Evolutionary conservation across 1,284 basidiomycete species (phyloP).

Genomic region (Polyporus tsugae): DNA sequence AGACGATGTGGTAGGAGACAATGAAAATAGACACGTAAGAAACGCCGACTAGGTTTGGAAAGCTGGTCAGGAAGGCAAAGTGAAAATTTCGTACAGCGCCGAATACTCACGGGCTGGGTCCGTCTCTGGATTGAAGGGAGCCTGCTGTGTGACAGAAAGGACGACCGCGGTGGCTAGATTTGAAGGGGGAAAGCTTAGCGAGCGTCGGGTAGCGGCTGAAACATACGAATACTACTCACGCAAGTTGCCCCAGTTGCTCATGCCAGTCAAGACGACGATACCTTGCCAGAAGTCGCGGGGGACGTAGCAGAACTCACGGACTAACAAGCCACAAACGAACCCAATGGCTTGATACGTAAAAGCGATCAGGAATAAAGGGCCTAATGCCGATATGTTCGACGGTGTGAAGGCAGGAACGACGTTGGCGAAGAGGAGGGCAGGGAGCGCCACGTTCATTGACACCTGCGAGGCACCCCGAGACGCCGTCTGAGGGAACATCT

Average conservation of each 20-base stretch:
- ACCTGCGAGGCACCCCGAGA: constrained; percentile 48
- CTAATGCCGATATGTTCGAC: constrained; percentile 47
- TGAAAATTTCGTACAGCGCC: not conserved
- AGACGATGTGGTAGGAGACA: constrained; percentile 48
- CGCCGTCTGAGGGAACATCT: constrained; percentile 46
- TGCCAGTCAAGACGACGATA: constrained; percentile 46
- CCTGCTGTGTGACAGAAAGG: constrained; percentile 51
- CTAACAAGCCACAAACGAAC: constrained; percentile 44
- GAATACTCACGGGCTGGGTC: constrained; percentile 51
- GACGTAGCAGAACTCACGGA: constrained; percentile 51
- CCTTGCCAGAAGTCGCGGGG: constrained; percentile 53
- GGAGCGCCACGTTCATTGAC: constrained; percentile 49
- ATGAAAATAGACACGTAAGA: constrained; percentile 53
- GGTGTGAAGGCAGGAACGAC: constrained; percentile 51
- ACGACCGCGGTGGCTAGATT: constrained; percentile 54
- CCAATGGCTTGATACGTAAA: constrained; percentile 46
- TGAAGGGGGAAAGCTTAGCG: not conserved
- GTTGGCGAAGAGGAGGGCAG: constrained; percentile 50
- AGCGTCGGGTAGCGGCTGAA: not conserved
- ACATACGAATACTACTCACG: constrained; percentile 33
- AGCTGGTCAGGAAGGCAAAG: not conserved
- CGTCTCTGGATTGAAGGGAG: constrained; percentile 53
- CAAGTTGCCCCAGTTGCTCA: constrained; percentile 61
- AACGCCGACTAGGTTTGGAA: constrained; percentile 43
- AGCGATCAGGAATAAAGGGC: constrained; percentile 47